Base-by-base conservation (phyloP, 495 filamentous ascomycete genomes). In the Podospora anserina region DNA sequence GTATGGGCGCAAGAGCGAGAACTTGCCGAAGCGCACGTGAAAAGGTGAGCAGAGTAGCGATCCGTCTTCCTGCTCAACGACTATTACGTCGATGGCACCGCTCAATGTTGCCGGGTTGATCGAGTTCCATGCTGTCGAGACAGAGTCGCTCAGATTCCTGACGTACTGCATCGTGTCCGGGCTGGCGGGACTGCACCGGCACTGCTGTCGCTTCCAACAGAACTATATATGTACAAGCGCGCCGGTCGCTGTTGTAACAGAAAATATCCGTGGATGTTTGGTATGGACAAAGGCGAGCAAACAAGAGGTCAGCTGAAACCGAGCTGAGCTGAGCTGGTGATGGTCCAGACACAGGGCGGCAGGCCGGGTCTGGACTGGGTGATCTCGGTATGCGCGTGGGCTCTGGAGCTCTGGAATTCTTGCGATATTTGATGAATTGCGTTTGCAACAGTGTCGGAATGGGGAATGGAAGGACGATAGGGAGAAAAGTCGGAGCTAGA, bases 11-110 rank as follows among this genome's bases (percentile, higher is more conserved):
- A 99, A 81, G 49, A 99, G 82, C 44, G 93, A 96, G 82, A 97
- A 98, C 82, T 99, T 99, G 75, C 95, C 96, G 78, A 99, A 99
- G 62, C 95, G 92, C 69, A 99, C 94, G 79, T 99, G 96, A 78
- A 99, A 99, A 30, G 95, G 95, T 18, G 95, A 97, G 80, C 95
- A 99, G 66, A 90, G 89, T 7, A 89, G 77, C 74, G 77, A 82
- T 85, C 94, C 95, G 87, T 98, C 94, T 77, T 96, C 92, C 70
- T 97, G 94, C 77, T 98, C 93, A 60, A 99, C 94, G 32, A 99
- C 96, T 71, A 99, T 96, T 67, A 99, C 95, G 82, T 99, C 95
- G 80, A 99, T 97, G 71, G 95, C 95, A 70, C 95, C 96, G 80
- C 92, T 96, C 64, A 98, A 84, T 23, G 95, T 99, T 30, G 95